Evolutionary conservation across 192 early-diverging fungal species (phyloP).

Genomic region (Coemansia sp.): DNA sequence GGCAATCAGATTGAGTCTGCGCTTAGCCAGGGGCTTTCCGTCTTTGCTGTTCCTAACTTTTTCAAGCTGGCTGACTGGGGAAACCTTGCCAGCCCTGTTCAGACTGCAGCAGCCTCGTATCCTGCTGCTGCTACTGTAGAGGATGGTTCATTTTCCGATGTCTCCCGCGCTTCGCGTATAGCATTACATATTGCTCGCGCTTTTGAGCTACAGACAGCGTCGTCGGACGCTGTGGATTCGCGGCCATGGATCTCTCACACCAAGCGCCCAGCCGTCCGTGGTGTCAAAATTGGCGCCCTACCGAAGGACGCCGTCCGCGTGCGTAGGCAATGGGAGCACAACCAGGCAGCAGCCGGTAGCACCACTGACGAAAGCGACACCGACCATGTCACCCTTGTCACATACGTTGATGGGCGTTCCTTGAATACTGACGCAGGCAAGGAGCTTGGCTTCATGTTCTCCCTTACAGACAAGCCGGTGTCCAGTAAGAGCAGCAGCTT

Average conservation of each 20-base stretch:
- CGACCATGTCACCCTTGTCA: conserved; percentile 18
- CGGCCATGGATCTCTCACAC: conserved; percentile 47
- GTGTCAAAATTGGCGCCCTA: conserved; percentile 18
- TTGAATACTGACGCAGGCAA: neutral
- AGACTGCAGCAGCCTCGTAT: neutral
- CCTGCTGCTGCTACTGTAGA: conserved; percentile 17
- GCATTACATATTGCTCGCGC: conserved; percentile 37
- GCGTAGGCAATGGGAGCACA: conserved; percentile 45
- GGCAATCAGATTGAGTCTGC: conserved; percentile 46
- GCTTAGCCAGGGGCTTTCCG: conserved; percentile 49
- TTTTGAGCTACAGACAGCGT: conserved; percentile 29
- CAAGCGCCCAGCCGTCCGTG: conserved; percentile 29
- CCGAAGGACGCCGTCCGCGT: conserved; percentile 20
- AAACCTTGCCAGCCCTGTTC: conserved; percentile 27
- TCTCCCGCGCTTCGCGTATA: conserved; percentile 27
- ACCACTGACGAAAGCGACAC: neutral
- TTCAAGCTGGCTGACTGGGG: conserved; percentile 24
- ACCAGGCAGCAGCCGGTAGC: neutral
- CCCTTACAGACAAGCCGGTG: conserved; percentile 41
- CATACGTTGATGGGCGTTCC: conserved; percentile 37
- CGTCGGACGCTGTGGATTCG: conserved; percentile 33
- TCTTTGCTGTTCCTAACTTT: conserved; percentile 36
- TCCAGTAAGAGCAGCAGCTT: conserved; percentile 36
- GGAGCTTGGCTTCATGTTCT: conserved; percentile 42
- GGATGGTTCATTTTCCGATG: conserved; percentile 31